These are phyloP conservation scores for Mortierella polycephala DNA, from an alignment of 371 early-diverging fungal species.

Conservation along the genomic window DNA sequence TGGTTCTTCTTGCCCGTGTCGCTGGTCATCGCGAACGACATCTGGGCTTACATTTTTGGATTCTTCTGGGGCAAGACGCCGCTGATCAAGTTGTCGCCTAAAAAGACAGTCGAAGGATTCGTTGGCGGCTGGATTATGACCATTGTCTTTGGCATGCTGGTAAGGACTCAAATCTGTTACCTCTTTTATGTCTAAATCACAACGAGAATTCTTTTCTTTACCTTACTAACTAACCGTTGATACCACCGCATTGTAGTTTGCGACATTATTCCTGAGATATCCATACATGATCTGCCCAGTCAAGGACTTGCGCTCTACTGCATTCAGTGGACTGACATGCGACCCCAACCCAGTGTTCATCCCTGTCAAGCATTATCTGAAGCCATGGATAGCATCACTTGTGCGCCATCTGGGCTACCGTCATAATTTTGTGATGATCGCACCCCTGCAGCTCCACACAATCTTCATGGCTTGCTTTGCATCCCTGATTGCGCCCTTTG, in stretches of 20 bases:
- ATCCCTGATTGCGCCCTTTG: slow-evolving; percentile 98
- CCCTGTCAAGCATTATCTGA: slow-evolving; percentile 62
- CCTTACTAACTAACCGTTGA: not conserved
- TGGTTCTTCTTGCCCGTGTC: slow-evolving; percentile 95
- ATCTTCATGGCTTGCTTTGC: slow-evolving; percentile 94
- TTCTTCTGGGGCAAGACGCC: slow-evolving; percentile 96
- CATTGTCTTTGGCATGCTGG: slow-evolving; percentile 84
- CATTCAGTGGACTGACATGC: slow-evolving; percentile 66
- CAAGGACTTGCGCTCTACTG: slow-evolving; percentile 68
- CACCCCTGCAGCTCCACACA: slow-evolving; percentile 92
- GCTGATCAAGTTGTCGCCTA: slow-evolving; percentile 95
- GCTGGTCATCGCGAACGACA: slow-evolving; percentile 98
- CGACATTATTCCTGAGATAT: slow-evolving; percentile 69
- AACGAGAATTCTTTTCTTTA: not conserved
- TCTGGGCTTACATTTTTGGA: slow-evolving; percentile 97
- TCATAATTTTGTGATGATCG: slow-evolving; percentile 60
- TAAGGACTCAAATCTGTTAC: slow-evolving; percentile 45
- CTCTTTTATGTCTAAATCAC: not conserved
- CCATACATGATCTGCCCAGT: slow-evolving; percentile 92
- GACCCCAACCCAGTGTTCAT: slow-evolving; percentile 78
- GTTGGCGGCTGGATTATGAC: slow-evolving; percentile 95
- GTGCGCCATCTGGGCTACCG: slow-evolving; percentile 55
- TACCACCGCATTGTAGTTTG: slow-evolving; percentile 48
- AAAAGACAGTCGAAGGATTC: slow-evolving; percentile 99
- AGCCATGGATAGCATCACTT: slow-evolving; percentile 57